phyloP scores from a whole-genome alignment of 2,329 filamentous ascomycete genomes.

The Botrytis byssoidea region DNA sequence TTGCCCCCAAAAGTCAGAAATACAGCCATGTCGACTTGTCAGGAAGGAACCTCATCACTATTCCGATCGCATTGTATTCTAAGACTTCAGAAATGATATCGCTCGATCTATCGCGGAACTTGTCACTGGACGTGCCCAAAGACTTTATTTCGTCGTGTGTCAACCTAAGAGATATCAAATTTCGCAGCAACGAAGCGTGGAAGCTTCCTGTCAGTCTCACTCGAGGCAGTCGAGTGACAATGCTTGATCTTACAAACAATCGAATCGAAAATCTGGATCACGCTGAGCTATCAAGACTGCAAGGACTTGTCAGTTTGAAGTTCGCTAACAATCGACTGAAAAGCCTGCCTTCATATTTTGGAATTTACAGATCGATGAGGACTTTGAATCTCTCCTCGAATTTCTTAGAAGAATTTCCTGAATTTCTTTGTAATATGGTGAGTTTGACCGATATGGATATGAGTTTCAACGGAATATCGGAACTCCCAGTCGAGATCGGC shows the following conservation, averaged over 20 bases:
- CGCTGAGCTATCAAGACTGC: slow-evolving; percentile 73
- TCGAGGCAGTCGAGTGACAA: slow-evolving; percentile 76
- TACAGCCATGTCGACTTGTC: slow-evolving; percentile 92
- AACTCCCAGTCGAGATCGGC: slow-evolving; percentile 75
- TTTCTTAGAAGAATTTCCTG: slow-evolving; percentile 78
- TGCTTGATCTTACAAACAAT: slow-evolving; percentile 94
- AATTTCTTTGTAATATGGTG: slow-evolving; percentile 77
- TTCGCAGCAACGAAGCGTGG: slow-evolving; percentile 88
- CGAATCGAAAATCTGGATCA: slow-evolving; percentile 82
- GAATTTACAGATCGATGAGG: slow-evolving; percentile 72
- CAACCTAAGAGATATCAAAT: slow-evolving; percentile 92
- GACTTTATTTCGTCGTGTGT: slow-evolving; percentile 95
- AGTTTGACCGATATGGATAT: slow-evolving; percentile 90
- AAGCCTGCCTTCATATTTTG: slow-evolving; percentile 77
- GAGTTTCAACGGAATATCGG: slow-evolving; percentile 89
- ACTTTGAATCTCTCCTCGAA: slow-evolving; percentile 94
- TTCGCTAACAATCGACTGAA: slow-evolving; percentile 90
- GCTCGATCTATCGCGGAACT: slow-evolving; percentile 87
- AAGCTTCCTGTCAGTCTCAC: slow-evolving; percentile 81
- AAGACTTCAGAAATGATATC: slow-evolving; percentile 92
- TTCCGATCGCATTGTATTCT: slow-evolving; percentile 90
- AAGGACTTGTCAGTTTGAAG: slow-evolving; percentile 81
- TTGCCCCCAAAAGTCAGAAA: slow-evolving; percentile 78
- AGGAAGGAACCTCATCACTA: slow-evolving; percentile 86
- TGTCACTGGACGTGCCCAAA: slow-evolving; percentile 87